A percentile compares a stretch with the other conserved stretches of the same genome.
phyloP scores from a whole-genome alignment of 352 stramenopile species.

The Detonula confervacea region DNA sequence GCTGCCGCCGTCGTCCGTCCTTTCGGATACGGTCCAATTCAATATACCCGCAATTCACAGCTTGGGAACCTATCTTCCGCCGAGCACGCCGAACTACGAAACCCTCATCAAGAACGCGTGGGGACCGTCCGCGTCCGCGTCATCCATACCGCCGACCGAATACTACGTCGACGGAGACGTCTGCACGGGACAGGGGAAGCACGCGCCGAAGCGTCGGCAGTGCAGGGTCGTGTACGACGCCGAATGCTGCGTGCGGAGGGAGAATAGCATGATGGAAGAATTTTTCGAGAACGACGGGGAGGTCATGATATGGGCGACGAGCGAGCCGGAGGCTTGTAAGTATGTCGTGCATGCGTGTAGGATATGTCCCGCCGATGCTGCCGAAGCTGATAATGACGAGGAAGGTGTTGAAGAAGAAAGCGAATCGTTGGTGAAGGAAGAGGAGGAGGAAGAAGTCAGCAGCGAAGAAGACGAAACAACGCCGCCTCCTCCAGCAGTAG shows the following conservation, averaged over 20 bases:
- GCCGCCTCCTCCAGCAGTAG: constrained; percentile 13
- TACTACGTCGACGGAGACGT: constrained; percentile 56
- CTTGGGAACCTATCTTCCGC: constrained; percentile 46
- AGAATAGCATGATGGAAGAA: constrained; percentile 44
- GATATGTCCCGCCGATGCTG: constrained; percentile 32
- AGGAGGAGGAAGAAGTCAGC: not conserved
- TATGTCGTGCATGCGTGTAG: constrained; percentile 49
- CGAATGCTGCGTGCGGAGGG: constrained; percentile 39
- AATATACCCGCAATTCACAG: constrained; percentile 23
- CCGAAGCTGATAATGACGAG: too few species aligned
- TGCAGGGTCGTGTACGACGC: constrained; percentile 59
- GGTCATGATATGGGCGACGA: constrained; percentile 37
- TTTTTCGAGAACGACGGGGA: constrained; percentile 46
- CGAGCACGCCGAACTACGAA: constrained; percentile 29
- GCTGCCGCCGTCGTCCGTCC: constrained; percentile 39
- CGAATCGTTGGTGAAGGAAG: too few species aligned
- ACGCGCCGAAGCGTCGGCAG: too few species aligned
- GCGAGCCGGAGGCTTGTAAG: constrained; percentile 45
- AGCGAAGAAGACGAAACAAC: not conserved
- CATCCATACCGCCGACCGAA: constrained; percentile 28
- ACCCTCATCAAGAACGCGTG: constrained; percentile 23
- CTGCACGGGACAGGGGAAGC: constrained; percentile 27
- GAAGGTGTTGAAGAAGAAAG: too few species aligned
- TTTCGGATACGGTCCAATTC: constrained; percentile 51
- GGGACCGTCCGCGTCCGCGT: constrained; percentile 23